Evolutionary conservation across 1,139 yeast species (phyloP).

Genomic region (Hyphopichia khmerensis): DNA sequence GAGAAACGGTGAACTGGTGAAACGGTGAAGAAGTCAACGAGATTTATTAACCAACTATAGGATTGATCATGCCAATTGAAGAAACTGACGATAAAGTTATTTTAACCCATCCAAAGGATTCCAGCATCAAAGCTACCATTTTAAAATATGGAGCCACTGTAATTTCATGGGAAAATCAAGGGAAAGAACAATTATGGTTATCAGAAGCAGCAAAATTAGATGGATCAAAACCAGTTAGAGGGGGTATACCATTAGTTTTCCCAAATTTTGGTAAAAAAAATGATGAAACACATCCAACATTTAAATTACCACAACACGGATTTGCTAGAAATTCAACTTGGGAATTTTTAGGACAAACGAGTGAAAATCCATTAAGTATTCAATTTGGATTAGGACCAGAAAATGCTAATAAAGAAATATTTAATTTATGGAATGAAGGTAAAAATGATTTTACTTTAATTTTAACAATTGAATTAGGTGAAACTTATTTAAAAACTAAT

Average conservation of each 20-base stretch:
- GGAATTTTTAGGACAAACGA: conserved; percentile 89
- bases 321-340: conserved; percentile 86
- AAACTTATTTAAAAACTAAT: conserved; percentile 57
- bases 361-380: conserved; percentile 55
- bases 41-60: neutral
- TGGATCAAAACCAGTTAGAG: conserved; percentile 91
- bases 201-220: conserved; percentile 78
- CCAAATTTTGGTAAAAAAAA: conserved; percentile 84
- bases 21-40: too few species aligned
- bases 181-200: conserved; percentile 66
- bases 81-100: conserved; percentile 64
- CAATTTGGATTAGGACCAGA: conserved; percentile 92
- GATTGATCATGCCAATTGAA: conserved; percentile 51
- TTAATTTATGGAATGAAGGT: conserved; percentile 47
- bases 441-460: conserved; percentile 72
- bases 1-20: too few species aligned
- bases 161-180: conserved; percentile 69
- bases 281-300: conserved; percentile 36
- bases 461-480: conserved; percentile 58
- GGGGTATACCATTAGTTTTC: conserved; percentile 95
- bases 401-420: conserved; percentile 66
- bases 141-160: conserved; percentile 89
- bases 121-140: conserved; percentile 58
- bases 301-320: conserved; percentile 86
- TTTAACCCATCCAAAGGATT: conserved; percentile 54